Evolutionary conservation across 441 rosid genomes (phyloP).

Genomic region (Melastoma candidum): DNA sequence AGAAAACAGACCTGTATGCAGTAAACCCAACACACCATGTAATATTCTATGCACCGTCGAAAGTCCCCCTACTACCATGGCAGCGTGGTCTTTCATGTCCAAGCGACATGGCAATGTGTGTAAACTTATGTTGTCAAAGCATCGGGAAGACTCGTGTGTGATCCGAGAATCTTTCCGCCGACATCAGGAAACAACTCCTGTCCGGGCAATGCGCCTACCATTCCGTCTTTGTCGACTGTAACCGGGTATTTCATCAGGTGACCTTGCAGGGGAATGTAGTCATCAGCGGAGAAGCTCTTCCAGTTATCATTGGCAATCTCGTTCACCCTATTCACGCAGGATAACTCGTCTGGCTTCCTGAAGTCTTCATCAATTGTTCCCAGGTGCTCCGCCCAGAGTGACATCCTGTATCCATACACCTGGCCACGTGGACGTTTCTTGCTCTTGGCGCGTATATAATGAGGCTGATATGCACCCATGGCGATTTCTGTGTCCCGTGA

Average conservation of each 20-base stretch:
- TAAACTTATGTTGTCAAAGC: constrained; percentile 50
- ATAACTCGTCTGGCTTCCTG: constrained; percentile 40
- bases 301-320: constrained; percentile 58
- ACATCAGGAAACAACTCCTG: constrained; percentile 65
- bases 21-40: too few relatives aligned
- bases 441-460: constrained; percentile 44
- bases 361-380: constrained; percentile 35
- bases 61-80: too few relatives aligned
- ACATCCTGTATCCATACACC: constrained; percentile 78
- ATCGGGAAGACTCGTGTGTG: constrained; percentile 56
- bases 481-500: constrained; percentile 87
- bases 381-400: constrained; percentile 83
- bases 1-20: too few relatives aligned
- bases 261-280: constrained; percentile 43
- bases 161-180: constrained; percentile 72
- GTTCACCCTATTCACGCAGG: constrained; percentile 60
- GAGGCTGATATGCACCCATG: constrained; percentile 73
- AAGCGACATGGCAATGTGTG: too few relatives aligned
- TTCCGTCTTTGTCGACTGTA: constrained; percentile 43
- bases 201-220: constrained; percentile 45
- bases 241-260: constrained; percentile 68
- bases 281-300: constrained; percentile 39
- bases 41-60: too few relatives aligned
- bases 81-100: too few relatives aligned
- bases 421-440: constrained; percentile 60